Evolutionary conservation across 352 stramenopile species (phyloP).

Genomic region (Lagenidium giganteum): DNA sequence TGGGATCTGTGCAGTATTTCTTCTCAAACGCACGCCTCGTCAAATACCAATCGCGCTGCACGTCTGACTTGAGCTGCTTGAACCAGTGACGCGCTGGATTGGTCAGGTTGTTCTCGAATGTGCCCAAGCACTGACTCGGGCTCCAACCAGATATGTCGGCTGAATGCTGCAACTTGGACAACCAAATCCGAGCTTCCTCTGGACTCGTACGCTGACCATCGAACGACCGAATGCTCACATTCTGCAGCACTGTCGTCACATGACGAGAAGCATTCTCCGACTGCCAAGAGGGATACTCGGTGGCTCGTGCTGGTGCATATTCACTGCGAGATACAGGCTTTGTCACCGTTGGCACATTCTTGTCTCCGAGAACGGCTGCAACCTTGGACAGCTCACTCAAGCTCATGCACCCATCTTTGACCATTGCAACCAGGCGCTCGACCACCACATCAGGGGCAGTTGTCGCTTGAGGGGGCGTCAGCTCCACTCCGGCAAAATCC

Average conservation of each 20-base stretch:
- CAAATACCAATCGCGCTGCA: not conserved
- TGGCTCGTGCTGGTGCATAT: no score
- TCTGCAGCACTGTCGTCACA: constrained; percentile 1
- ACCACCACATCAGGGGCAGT: no score
- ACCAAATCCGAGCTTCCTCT: not conserved
- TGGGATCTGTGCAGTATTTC: constrained; percentile 7
- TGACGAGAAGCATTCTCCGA: no score
- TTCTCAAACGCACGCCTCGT: constrained; percentile 1
- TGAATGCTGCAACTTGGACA: constrained; percentile 4
- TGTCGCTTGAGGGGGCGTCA: no score
- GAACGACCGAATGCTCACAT: not conserved
- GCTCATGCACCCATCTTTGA: no score
- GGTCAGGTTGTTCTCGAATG: constrained; percentile 6
- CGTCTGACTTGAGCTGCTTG: constrained; percentile 2
- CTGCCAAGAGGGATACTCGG: no score
- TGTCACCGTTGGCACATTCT: no score
- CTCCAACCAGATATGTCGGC: constrained; percentile 8
- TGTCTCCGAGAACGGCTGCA: no score
- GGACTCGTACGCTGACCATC: not conserved
- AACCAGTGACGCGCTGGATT: constrained; percentile 3
- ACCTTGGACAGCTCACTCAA: no score
- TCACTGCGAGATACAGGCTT: no score
- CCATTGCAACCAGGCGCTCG: no score
- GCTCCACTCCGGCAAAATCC: no score
- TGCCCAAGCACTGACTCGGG: constrained; percentile 6